Conservation (phyloP, 1,284 basidiomycete species). For the Ceratobasidium sp. region DNA sequence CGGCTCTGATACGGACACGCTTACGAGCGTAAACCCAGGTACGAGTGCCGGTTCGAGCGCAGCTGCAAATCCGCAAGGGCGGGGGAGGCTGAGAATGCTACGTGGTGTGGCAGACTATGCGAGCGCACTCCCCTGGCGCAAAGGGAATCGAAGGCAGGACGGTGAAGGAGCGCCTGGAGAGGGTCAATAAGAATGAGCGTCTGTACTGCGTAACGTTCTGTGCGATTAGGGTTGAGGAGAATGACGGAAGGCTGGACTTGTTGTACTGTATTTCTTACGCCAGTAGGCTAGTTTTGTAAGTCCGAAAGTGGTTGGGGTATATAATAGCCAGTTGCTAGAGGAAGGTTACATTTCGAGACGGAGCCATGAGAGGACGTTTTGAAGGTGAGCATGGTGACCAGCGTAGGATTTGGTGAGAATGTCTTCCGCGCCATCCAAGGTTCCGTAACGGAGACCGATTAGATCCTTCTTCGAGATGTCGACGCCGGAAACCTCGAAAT, state of each 20-base stretch:
- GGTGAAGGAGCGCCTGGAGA: constrained; percentile 22
- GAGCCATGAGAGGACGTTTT: constrained; percentile 37
- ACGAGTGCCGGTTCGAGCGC: constrained; percentile 1
- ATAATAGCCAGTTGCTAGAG: not conserved
- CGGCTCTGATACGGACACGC: constrained; percentile 32
- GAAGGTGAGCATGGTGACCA: not conserved
- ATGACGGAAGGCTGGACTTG: not conserved
- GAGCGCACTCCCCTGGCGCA: constrained; percentile 35
- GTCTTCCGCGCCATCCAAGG: constrained; percentile 53
- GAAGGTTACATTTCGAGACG: constrained; percentile 33
- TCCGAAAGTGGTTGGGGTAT: constrained; percentile 21
- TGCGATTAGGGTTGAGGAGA: constrained; percentile 3
- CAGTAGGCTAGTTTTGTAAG: constrained; percentile 27
- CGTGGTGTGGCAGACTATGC: constrained; percentile 43
- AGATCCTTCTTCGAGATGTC: constrained; percentile 48
- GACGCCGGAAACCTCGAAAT: constrained; percentile 53
- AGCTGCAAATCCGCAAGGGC: not conserved
- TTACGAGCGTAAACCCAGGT: constrained; percentile 12
- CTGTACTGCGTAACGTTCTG: constrained; percentile 21
- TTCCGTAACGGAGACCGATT: constrained; percentile 57
- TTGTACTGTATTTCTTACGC: constrained; percentile 42
- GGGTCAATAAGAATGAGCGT: constrained; percentile 8
- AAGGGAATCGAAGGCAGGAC: constrained; percentile 8
- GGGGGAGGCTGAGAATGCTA: constrained; percentile 37
- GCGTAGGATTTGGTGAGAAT: constrained; percentile 26